Evolutionary conservation across 2,329 filamentous ascomycete species (phyloP), one percentile per base, ranked within the genome.

Genomic region (Fusarium oxysporum): DNA sequence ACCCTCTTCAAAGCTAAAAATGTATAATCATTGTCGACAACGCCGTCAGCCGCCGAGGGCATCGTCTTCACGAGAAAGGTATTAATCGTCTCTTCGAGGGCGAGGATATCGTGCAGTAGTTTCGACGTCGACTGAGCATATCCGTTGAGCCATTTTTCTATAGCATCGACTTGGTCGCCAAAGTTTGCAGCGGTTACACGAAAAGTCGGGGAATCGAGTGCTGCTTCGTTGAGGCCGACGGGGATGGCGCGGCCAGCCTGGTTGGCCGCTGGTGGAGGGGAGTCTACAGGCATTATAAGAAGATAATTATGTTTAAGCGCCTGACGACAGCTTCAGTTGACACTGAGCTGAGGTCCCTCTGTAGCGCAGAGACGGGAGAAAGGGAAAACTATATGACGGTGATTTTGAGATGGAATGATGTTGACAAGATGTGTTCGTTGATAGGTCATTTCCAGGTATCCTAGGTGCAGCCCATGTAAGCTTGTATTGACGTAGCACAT

Each of bases 11-110:
- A 89, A 21, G 95, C 95, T 69, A 97, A 86, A 53, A 97, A 86
- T 0, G 95, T 96, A 82, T 98, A 98, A 83, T 99, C 96, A 83
- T 97, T 95, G 80, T 99, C 96, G 79, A 99, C 87, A 59, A 96
- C 89, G 60, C 93, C 92, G 82, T 98, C 95, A 67, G 93, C 94
- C 62, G 95, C 87, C 62, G 91, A 89, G 32, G 94, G 93, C n/a
- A 92, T 88, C 35, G 93, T 92, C 74, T 93, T 92, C 68, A 90
- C 85, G 23, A 98, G 86, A 79, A 96, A 96, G 61, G 85, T 86
- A 80, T 93, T 93, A 77, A 98, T 91, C 14, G 92, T 89, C 62
- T 92, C 90, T 80, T 99, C 96, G 73, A 99, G 88, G 5, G 90
- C 88, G 56, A 90, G 86, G 68, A 97, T 88, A 80, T 90, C 88